Percentiles rank a stretch among this genome's conserved stretches.
phyloP scores from a whole-genome alignment of 805 yeast species.

The Metschnikowia picachoensis region DNA sequence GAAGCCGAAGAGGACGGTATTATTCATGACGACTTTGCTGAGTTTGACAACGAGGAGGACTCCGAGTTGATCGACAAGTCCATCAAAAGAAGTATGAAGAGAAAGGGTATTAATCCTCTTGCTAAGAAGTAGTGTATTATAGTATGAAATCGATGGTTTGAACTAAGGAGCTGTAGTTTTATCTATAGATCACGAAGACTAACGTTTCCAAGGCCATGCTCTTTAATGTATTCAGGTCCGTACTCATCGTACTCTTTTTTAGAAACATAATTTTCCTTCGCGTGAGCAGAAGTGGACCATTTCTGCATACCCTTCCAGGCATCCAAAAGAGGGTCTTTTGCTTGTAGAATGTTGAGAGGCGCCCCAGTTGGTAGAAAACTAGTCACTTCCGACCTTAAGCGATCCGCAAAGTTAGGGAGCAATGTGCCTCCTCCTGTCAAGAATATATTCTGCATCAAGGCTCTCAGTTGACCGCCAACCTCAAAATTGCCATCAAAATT shows the following conservation, averaged over 20 bases:
- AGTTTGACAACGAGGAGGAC: slow-evolving; percentile 75
- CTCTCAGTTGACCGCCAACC: slow-evolving; percentile 49
- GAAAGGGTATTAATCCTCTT: slow-evolving; percentile 71
- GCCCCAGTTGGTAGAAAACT: slow-evolving; percentile 67
- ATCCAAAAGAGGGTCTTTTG: slow-evolving; percentile 68
- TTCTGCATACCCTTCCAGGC: slow-evolving; percentile 94
- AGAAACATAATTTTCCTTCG: slow-evolving; percentile 50
- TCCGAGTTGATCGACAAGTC: slow-evolving; percentile 65
- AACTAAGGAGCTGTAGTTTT: too few species aligned
- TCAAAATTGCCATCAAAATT: slow-evolving; percentile 56
- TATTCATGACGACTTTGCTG: slow-evolving; percentile 82
- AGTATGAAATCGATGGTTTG: not conserved
- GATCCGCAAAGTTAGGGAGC: slow-evolving; percentile 59
- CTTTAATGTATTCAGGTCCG: slow-evolving; percentile 87
- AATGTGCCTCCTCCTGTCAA: slow-evolving; percentile 82
- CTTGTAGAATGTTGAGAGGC: slow-evolving; percentile 55
- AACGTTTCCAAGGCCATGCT: slow-evolving; percentile 74
- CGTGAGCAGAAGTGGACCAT: slow-evolving; percentile 56
- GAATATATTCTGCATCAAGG: slow-evolving; percentile 61
- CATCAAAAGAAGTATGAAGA: slow-evolving; percentile 59
- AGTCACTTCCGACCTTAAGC: slow-evolving; percentile 68
- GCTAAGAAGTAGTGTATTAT: slow-evolving; percentile 22
- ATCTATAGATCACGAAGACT: slow-evolving; percentile 21
- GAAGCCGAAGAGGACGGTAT: slow-evolving; percentile 80
- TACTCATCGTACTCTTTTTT: slow-evolving; percentile 77